Evolutionary conservation across 2,329 filamentous ascomycete species (phyloP), one percentile per base, ranked within the genome.

Genomic region (Kalaharituber pfeilii): DNA sequence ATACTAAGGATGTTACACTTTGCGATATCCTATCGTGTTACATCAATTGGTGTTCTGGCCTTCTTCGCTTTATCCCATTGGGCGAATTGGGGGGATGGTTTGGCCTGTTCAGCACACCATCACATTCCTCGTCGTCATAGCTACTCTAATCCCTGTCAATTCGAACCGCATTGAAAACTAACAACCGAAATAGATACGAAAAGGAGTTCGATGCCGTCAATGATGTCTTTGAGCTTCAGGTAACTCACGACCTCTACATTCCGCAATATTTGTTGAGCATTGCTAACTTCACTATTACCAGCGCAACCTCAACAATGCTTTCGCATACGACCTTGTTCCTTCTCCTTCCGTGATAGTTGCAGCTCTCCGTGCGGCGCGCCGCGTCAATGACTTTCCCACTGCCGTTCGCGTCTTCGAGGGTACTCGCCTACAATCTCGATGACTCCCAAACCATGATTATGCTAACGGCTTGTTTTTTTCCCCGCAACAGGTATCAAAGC

Each of bases 141-240:
- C 33, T 18, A n/a, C n/a, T n/a, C n/a, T n/a, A 39, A 39, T 3
- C 33, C 33, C 33, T 39, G 33, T 39, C 42, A 47, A 22, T 47
- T 29, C 26, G 15, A 28, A 26, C n/a, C 26, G n/a, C 24, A 28
- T 50, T 15, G 15, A 39, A 39, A 15, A 25, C 47, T 30, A 50
- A 28, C 47, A 20, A 25, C 11, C 42, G 4, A 47, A 15, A 47
- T 50, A 98, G 91, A 75, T 98, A 94, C 69, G 91, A 98, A 80
- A 95, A 95, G 80, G 91, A 98, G 75, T 98, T 98, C 69, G 89
- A 98, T 61, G 73, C 74, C 68, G 91, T 98, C 63, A 86, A 96
- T 74, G 91, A 98, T 75, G 89, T 96, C 68, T 98, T 98, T 72
- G 91, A 98, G 81, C 86, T 98, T 68, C 88, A 95, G 86, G 88